These are phyloP conservation scores for Huntiella moniliformis DNA, from an alignment of 2,329 filamentous ascomycete species.

Conservation along the genomic window DNA sequence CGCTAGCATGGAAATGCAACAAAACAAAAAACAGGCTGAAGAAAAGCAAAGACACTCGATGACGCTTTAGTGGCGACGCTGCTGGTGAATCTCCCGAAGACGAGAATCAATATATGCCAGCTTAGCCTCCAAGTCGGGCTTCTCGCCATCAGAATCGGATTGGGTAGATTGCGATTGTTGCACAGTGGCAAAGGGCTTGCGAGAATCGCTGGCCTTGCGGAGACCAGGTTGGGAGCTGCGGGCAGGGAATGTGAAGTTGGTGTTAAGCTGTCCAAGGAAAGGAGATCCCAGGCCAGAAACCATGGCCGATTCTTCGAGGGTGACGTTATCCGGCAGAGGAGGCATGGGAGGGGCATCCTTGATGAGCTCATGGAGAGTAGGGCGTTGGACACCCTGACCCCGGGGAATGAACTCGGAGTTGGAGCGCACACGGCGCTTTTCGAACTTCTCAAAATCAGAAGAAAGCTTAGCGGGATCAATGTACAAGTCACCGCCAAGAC, in stretches of 20 bases:
- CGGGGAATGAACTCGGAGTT: conserved; percentile 11
- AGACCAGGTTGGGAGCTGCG: conserved; percentile 28
- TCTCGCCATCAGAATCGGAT: conserved; percentile 18
- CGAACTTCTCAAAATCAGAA: conserved; percentile 13
- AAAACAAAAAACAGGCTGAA: conserved; percentile 2
- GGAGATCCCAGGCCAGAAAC: conserved; percentile 37
- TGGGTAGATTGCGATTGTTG: neutral
- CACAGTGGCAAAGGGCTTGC: conserved; percentile 37
- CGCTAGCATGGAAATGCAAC: neutral
- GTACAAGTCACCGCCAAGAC: conserved; percentile 35
- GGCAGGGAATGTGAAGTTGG: conserved; percentile 43
- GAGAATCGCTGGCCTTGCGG: conserved; percentile 19
- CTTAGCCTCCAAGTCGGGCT: conserved; percentile 29
- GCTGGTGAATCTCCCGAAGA: conserved; percentile 33
- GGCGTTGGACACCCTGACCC: conserved; percentile 23
- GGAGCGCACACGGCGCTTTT: conserved; percentile 6
- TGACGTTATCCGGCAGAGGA: conserved; percentile 2
- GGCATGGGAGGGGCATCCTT: conserved; percentile 12
- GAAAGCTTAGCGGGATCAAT: conserved; percentile 22
- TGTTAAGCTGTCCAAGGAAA: conserved; percentile 27
- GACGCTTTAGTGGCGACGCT: conserved; percentile 22
- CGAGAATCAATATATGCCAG: conserved; percentile 40
- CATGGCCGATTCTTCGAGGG: conserved; percentile 11
- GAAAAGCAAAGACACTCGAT: neutral
- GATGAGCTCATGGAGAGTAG: conserved; percentile 25